Conservation (phyloP, 1,284 basidiomycete genomes). For the Trichosporon sp. region DNA sequence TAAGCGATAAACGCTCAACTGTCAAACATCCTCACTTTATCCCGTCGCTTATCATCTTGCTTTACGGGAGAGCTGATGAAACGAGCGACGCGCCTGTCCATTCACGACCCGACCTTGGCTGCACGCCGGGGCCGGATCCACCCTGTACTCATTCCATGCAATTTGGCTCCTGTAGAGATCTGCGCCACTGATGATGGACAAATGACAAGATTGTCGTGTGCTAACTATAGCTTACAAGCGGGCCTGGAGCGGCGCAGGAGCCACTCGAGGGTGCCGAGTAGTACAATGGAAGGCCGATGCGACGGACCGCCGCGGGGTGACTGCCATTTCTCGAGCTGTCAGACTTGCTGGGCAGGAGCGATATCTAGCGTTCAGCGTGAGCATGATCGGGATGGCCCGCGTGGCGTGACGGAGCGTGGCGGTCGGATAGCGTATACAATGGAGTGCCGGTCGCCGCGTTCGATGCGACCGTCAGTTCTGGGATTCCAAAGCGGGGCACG, state of each 20-base stretch:
- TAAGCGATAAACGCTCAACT: slow-evolving; percentile 24
- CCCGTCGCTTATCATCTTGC: not conserved
- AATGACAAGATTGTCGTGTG: not conserved
- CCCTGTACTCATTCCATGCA: slow-evolving; percentile 1
- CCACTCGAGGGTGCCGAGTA: too few relatives aligned
- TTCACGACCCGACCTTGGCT: not conserved
- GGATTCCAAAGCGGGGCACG: not conserved
- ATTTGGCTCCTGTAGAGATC: not conserved
- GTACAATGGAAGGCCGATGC: too few relatives aligned
- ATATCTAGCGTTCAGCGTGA: not conserved
- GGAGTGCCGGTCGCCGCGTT: not conserved
- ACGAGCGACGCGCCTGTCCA: not conserved
- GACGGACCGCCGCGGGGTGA: too few relatives aligned
- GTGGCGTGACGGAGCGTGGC: not conserved
- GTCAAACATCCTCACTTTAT: not conserved
- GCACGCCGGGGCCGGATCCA: not conserved
- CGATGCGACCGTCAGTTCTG: not conserved
- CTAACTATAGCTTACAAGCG: not conserved
- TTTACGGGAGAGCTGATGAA: not conserved
- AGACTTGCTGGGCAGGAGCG: too few relatives aligned
- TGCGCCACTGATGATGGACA: not conserved
- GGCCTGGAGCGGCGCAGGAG: too few relatives aligned
- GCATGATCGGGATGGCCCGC: not conserved
- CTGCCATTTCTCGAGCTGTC: too few relatives aligned
- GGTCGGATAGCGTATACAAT: not conserved